Evolutionary conservation across 768 basidiomycete species (phyloP).

Genomic region (Kwoniella dejecticola): DNA sequence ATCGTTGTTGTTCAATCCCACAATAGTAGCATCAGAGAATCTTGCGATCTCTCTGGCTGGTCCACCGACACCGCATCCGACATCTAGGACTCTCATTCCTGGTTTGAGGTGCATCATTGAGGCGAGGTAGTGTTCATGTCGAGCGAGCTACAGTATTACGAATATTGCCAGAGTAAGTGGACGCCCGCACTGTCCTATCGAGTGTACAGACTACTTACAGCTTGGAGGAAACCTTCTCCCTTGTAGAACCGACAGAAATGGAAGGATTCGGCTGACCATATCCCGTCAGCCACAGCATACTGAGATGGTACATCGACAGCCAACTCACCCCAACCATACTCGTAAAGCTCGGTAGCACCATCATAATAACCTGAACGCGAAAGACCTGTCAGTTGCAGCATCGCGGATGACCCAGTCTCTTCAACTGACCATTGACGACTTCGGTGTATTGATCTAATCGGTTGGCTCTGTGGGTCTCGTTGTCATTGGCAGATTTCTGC

Average conservation of each 20-base stretch:
- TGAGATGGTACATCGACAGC: slow-evolving; percentile 5
- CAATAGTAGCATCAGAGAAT: slow-evolving; percentile 80
- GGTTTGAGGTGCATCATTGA: slow-evolving; percentile 78
- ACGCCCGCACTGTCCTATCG: background rate
- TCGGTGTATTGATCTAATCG: slow-evolving; percentile 83
- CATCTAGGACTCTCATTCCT: slow-evolving; percentile 95
- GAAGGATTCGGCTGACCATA: slow-evolving; percentile 69
- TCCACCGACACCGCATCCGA: slow-evolving; percentile 97
- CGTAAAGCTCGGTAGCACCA: slow-evolving; percentile 91
- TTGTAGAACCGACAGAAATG: slow-evolving; percentile 97
- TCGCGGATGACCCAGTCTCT: no score
- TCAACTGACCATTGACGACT: slow-evolving; percentile 81
- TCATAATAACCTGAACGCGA: slow-evolving; percentile 96
- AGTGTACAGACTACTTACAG: slow-evolving; percentile 31
- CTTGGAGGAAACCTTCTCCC: slow-evolving; percentile 62
- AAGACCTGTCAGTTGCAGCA: no score
- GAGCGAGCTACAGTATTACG: slow-evolving; percentile 62
- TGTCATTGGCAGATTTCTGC: slow-evolving; percentile 73
- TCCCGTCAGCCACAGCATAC: slow-evolving; percentile 56
- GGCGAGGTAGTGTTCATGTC: slow-evolving; percentile 97
- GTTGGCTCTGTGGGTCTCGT: slow-evolving; percentile 66
- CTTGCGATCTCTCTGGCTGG: slow-evolving; percentile 93
- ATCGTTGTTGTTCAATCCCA: slow-evolving; percentile 93
- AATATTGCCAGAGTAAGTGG: background rate
- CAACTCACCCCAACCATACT: slow-evolving; percentile 65